Percentiles rank a stretch among this genome's conserved stretches.
Conservation (phyloP, 331 rosid species). For the Stylosanthes scabra region DNA sequence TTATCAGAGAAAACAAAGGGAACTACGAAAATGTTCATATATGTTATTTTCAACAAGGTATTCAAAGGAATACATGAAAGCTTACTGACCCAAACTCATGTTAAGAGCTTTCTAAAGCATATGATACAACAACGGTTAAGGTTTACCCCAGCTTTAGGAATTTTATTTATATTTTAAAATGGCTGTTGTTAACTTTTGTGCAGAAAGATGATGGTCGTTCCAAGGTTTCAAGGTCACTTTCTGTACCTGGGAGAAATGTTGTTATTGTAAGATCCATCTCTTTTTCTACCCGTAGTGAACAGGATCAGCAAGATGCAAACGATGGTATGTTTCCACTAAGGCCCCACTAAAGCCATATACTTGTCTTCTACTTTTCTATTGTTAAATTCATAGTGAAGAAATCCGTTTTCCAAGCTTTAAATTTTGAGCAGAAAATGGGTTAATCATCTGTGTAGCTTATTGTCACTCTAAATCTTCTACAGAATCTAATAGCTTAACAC, state of each 20-base stretch:
- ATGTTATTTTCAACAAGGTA: slow-evolving; percentile 17
- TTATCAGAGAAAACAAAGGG: slow-evolving; percentile 17
- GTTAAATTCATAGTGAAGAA: slow-evolving; percentile 24
- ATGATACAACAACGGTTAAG: slow-evolving; percentile 15
- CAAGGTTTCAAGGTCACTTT: slow-evolving; percentile 88
- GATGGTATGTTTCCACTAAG: slow-evolving; percentile 59
- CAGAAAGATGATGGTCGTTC: slow-evolving; percentile 70
- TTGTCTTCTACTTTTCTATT: slow-evolving; percentile 31
- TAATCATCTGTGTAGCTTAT: slow-evolving; percentile 4
- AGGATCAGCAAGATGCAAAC: slow-evolving; percentile 52
- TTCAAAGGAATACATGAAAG: slow-evolving; percentile 7
- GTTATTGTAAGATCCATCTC: slow-evolving; percentile 89
- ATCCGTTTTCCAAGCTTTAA: slow-evolving; percentile 18
- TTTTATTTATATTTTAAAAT: neutral
- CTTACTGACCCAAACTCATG: slow-evolving; percentile 25
- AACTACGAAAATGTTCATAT: slow-evolving; percentile 27
- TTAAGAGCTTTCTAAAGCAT: slow-evolving; percentile 25
- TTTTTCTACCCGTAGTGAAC: slow-evolving; percentile 60
- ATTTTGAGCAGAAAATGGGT: slow-evolving; percentile 15
- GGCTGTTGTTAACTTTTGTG: slow-evolving; percentile 41
- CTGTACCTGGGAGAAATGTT: slow-evolving; percentile 77
- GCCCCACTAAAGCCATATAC: slow-evolving; percentile 11
- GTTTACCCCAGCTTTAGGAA: slow-evolving; percentile 16
- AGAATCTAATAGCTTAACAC: neutral
- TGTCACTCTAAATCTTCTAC: slow-evolving; percentile 17